Percentiles rank a stretch among this genome's conserved stretches.
Evolutionary conservation across 345 rosid genomes (phyloP).

Genomic region (Abelmoschus esculentus): DNA sequence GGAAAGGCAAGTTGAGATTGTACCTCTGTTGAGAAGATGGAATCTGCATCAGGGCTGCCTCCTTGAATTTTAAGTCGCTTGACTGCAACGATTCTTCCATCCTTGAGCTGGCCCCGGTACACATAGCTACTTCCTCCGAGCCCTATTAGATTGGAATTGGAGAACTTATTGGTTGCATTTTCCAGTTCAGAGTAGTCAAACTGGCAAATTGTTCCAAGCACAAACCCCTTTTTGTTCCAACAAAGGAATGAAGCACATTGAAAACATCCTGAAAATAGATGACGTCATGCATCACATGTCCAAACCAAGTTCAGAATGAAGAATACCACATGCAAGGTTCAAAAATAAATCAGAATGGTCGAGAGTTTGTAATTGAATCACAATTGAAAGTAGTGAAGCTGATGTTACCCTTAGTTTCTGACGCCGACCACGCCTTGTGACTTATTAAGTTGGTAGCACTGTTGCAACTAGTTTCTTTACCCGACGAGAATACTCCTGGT

Average conservation of each 20-base stretch:
- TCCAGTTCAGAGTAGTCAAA: slow-evolving; percentile 70
- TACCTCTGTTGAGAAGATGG: slow-evolving; percentile 71
- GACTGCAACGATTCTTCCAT: slow-evolving; percentile 74
- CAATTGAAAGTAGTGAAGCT: slow-evolving; percentile 22
- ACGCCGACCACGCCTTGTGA: slow-evolving; percentile 38
- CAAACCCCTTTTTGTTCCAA: slow-evolving; percentile 41
- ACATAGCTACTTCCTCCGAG: slow-evolving; percentile 89
- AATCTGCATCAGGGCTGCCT: slow-evolving; percentile 63
- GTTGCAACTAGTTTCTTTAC: slow-evolving; percentile 63
- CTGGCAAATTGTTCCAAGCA: slow-evolving; percentile 48
- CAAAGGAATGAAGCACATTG: slow-evolving; percentile 39
- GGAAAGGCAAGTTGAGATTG: not conserved
- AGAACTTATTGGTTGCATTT: slow-evolving; percentile 68
- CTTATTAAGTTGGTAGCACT: slow-evolving; percentile 73
- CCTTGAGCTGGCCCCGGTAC: slow-evolving; percentile 74
- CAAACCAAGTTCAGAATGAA: slow-evolving; percentile 4
- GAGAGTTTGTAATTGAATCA: not conserved
- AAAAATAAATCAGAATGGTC: not conserved
- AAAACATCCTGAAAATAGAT: slow-evolving; percentile 53
- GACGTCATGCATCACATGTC: not conserved
- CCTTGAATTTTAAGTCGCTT: slow-evolving; percentile 62
- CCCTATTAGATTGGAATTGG: slow-evolving; percentile 62
- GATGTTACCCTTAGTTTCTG: slow-evolving; percentile 31
- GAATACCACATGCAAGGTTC: not conserved
- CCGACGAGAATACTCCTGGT: slow-evolving; percentile 46